phyloP scores from a whole-genome alignment of 768 basidiomycete genomes.

The Leccinum disarticulatum region DNA sequence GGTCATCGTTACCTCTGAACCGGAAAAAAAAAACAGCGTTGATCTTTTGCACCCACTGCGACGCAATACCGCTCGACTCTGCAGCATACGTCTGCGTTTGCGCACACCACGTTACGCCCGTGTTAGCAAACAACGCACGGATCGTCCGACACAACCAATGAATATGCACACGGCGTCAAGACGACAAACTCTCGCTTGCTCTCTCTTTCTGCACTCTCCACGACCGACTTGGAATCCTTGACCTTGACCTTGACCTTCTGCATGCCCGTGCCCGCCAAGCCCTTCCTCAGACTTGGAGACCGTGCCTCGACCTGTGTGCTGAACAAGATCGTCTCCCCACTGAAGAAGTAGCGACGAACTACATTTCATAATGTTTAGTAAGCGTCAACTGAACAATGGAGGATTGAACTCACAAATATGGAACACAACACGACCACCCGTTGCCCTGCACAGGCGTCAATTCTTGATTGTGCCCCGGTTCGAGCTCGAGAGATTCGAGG shows the following conservation, averaged over 20 bases:
- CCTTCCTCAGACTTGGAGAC: too few relatives aligned
- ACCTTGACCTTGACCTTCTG: slow-evolving; percentile 17
- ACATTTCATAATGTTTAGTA: not conserved
- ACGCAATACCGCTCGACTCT: slow-evolving; percentile 33
- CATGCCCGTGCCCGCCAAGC: too few relatives aligned
- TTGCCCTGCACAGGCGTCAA: slow-evolving; percentile 57
- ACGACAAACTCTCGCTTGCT: slow-evolving; percentile 60
- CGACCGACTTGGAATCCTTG: slow-evolving; percentile 44
- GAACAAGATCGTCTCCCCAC: slow-evolving; percentile 49
- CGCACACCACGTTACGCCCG: slow-evolving; percentile 35
- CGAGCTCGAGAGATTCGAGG: slow-evolving; percentile 35
- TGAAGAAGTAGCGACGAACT: slow-evolving; percentile 40
- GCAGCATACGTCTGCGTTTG: slow-evolving; percentile 48
- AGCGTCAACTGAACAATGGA: not conserved
- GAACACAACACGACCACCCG: slow-evolving; percentile 29
- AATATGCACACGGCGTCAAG: slow-evolving; percentile 47
- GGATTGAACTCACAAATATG: slow-evolving; percentile 44
- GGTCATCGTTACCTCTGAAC: not conserved
- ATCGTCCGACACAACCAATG: not conserved
- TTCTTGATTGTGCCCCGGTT: slow-evolving; percentile 54
- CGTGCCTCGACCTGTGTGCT: slow-evolving; percentile 47
- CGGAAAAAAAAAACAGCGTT: slow-evolving; percentile 19
- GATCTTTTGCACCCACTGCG: slow-evolving; percentile 42
- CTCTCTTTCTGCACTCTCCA: slow-evolving; percentile 51
- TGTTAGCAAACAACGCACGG: not conserved